Base-by-base conservation (phyloP, 345 rosid genomes). In the Camelina neglecta region DNA sequence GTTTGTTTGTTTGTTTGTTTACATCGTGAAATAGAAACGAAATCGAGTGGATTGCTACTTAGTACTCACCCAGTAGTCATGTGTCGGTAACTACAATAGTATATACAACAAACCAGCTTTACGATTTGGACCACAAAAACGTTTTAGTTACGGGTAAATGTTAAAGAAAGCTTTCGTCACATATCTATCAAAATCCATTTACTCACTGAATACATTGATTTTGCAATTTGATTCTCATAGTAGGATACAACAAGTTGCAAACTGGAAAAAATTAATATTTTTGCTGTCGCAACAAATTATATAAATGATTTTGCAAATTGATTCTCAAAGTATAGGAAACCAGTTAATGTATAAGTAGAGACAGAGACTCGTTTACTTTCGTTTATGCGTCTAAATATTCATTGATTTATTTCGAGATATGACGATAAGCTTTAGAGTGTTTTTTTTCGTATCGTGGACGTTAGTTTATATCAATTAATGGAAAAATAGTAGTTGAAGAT, bases 81-180 rank as follows among this genome's bases (percentile, higher is more conserved):
- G 75, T 67, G 69, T 53, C 6, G 29, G 23, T 60, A 47, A 44
- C 38, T 76, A 48, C 69, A 54, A 23, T 44, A 76, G 50, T 61
- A 70, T 44, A 38, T 33, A 76, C 33, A 38, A 63, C 80, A 26
- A 70, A 56, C 65, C 54, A 61, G 47, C 80, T 76, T 76, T 76
- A 70, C n/a, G 18, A 35, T 63, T 36, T 63, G 60, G 65, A 70
- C 75, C 50, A 69, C 26, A 13, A 18, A 36, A n/a, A 63, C 8
- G 35, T 31, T 62, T 54, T n/a, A 36, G 8, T 62, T 65, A 63
- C 47, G 13, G 36, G 60, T 55, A 76, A 76, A 55, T 70, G 80
- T 70, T 75, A 23, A 76, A 63, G 2, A 26, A 16, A 35, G 60
- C 29, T 35, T 76, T 63, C 53, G 80, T 70, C 57, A 56, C 57